Evolutionary conservation across 306 rosid genomes (phyloP).

Genomic region (Herpetospermum pedunculosum): DNA sequence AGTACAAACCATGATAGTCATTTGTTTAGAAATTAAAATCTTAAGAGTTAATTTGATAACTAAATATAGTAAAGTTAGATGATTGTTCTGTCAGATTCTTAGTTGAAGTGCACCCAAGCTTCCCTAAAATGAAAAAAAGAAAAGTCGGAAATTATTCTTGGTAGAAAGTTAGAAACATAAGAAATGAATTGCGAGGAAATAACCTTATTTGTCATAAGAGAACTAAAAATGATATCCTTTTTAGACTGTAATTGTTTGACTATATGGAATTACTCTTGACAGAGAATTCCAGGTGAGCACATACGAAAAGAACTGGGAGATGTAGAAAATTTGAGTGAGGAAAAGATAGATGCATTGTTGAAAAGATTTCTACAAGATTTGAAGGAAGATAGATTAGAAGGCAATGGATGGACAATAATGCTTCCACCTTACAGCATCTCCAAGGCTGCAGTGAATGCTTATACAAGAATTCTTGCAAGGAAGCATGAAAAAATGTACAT

Average conservation of each 20-base stretch:
- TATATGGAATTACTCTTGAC: background rate
- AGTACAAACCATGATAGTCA: background rate
- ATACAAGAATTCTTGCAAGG: constrained; percentile 40
- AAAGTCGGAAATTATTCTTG: background rate
- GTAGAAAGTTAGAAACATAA: background rate
- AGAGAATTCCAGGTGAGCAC: constrained; percentile 39
- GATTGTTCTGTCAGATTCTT: background rate
- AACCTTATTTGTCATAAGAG: background rate
- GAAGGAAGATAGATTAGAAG: constrained; percentile 33
- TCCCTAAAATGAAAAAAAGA: background rate
- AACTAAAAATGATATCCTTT: background rate
- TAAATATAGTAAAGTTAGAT: background rate
- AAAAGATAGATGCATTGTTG: constrained; percentile 35
- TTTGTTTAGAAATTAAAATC: background rate
- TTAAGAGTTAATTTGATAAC: background rate
- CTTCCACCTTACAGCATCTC: constrained; percentile 48
- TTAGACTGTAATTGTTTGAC: background rate
- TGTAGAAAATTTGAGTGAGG: constrained; percentile 28
- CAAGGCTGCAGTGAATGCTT: constrained; percentile 37
- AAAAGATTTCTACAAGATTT: constrained; percentile 27
- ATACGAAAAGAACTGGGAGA: constrained; percentile 33
- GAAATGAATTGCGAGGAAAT: background rate
- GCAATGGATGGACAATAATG: constrained; percentile 47
- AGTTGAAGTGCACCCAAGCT: background rate
- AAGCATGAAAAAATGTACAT: constrained; percentile 27